phyloP scores from a whole-genome alignment of 2,329 filamentous ascomycete genomes.

The Fonsecaea erecta region DNA sequence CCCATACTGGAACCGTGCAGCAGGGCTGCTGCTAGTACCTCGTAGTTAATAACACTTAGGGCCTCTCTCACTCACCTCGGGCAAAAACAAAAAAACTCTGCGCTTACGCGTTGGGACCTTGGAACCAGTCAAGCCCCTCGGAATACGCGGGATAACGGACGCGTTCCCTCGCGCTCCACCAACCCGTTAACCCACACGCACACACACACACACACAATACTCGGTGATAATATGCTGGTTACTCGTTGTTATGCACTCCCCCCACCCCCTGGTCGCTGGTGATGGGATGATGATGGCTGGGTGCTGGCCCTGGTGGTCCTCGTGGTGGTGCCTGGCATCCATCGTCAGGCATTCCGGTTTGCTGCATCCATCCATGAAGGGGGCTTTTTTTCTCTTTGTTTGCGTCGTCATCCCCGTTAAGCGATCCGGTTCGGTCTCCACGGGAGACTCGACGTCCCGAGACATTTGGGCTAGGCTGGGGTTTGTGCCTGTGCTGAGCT shows the following conservation, averaged over 20 bases:
- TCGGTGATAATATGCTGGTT: too few species aligned
- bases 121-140: background rate
- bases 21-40: too few species aligned
- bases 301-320: too few species aligned
- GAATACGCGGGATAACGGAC: too few species aligned
- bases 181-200: too few species aligned
- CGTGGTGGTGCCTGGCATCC: background rate
- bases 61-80: too few species aligned
- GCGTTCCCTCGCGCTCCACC: background rate
- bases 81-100: background rate
- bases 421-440: background rate
- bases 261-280: too few species aligned
- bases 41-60: too few species aligned
- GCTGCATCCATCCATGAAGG: background rate
- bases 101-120: background rate
- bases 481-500: too few species aligned
- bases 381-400: background rate
- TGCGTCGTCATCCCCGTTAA: background rate
- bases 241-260: background rate
- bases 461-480: too few species aligned
- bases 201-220: too few species aligned
- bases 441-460: conserved; percentile 10
- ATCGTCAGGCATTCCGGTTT: background rate
- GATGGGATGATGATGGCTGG: too few species aligned
- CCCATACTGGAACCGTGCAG: background rate